Base-by-base conservation (phyloP, 1,139 yeast genomes). In the Ogataea hybrid region DNA sequence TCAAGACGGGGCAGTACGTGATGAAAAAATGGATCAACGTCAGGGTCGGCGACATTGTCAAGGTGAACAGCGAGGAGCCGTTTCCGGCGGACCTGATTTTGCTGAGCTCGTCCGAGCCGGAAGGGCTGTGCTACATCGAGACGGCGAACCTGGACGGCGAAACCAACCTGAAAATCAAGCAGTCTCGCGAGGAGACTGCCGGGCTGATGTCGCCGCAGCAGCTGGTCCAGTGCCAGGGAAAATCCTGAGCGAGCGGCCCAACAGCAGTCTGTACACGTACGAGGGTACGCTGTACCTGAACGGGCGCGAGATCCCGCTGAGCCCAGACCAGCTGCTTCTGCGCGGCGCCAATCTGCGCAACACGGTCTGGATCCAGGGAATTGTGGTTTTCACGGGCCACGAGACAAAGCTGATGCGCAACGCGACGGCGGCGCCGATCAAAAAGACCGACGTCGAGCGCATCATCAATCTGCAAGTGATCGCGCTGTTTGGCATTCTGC, bases 71-170 rank as follows among this genome's bases (percentile, higher is more conserved):
- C 29, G 97, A 89, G 58, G 95, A 90, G 49, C 84, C 96, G 0
- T 79, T 94, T 49, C 99, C 99, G 0, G 98, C 98, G 0, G 99
- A 94, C 68, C 59, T 94, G 44, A 71, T 92, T 11, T 65, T 94
- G 17, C 61, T 94, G 34, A 81, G 95, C 27, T 88, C 97, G 1
- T 90, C 97, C 0, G 99, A 94, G 62, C 98, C 99, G 0, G 97
- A 92, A 65, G 99, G 98, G 5, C 71, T 94, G 48, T 94, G 98
- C 61, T 94, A 94, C 57, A 88, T 92, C 45, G 99, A 94, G 65
- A 94, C 99, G 1, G 96, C 98, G 1, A 94, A 94, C 58, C 71
- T 94, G 51, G 99, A 94, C 63, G 99, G 99, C 46, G 99, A 94
- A 63, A 94, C 99, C 0, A 94, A 94, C 59, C 73, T 94, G 56